Evolutionary conservation across 2,329 filamentous ascomycete genomes (phyloP), one percentile per base, ranked within the genome.

Genomic region (Colletotrichum gigasporum): DNA sequence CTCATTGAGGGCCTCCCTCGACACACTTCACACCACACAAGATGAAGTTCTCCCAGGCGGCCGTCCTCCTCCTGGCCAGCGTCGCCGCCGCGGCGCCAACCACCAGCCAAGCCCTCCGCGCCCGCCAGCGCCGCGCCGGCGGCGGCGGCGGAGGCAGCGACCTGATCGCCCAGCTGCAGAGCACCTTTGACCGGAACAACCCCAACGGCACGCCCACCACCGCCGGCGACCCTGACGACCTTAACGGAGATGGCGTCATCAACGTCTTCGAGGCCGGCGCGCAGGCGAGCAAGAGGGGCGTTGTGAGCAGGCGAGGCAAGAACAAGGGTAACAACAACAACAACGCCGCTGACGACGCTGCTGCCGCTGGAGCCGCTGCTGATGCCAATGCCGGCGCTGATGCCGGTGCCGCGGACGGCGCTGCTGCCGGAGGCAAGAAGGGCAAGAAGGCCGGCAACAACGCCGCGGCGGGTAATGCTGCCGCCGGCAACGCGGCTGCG

Each of bases 231-330:
- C 53, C 30, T 1, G 41, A 22, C 6, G 44, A 48, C 26, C 52
- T 55, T 12, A 62, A 62, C 32, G 47, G 32, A 7, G 41, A 61
- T 12, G 44, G 52, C 8, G 47, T 30, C 22, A 35, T 69, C 61
- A 68, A 67, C 37, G 45, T 61, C 47, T 62, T 71, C 34, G 65
- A 69, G 35, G 67, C 71, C 47, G 69, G 69, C 44, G 44, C 34
- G n/a, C 52, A 56, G 14, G 39, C 37, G 11, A 54, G 28, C 22
- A 54, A 30, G 30, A 47, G 47, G 54, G 37, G 37, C 56, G 56
- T 11, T 28, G 45, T 34, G 44, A 14, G 30, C 1, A 48, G 20
- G 44, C 45, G 45, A 0, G 28, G 45, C 16, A 48, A 48, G 45
- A n/a, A n/a, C n/a, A n/a, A n/a, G n/a, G 45, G 45, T 11, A 48